phyloP scores from a whole-genome alignment of 2,329 filamentous ascomycete species.

The Arthrobotrys entomopaga region DNA sequence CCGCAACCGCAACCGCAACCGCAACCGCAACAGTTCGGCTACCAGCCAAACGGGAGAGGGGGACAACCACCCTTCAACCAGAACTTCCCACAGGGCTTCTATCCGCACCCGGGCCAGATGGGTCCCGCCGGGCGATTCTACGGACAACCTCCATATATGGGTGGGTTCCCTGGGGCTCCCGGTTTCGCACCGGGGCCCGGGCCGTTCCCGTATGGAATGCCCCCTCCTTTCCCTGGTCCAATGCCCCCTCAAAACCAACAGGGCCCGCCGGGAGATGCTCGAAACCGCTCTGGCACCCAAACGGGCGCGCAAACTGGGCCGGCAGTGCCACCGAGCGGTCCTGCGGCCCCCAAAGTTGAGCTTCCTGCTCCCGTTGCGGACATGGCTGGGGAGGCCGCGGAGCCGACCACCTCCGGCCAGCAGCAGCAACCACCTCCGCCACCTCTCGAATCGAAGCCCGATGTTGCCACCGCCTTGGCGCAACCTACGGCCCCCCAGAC shows the following conservation, averaged over 20 bases:
- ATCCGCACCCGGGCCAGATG: conserved; percentile 37
- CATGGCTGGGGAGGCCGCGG: conserved; percentile 10
- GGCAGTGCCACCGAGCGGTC: neutral
- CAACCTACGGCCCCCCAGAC: conserved; percentile 21
- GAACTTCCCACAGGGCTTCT: conserved; percentile 47
- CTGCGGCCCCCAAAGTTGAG: conserved; percentile 27
- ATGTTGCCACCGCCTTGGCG: conserved; percentile 43
- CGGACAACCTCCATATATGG: conserved; percentile 47
- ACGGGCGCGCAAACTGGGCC: conserved; percentile 19
- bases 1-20: neutral
- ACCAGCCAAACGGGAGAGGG: conserved; percentile 35
- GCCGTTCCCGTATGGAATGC: conserved; percentile 45
- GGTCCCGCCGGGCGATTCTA: conserved; percentile 47
- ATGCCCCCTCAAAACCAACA: conserved; percentile 27
- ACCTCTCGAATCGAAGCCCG: conserved; percentile 50
- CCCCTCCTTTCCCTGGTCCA: conserved; percentile 35
- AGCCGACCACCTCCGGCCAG: conserved; percentile 1
- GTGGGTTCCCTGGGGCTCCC: conserved; percentile 33
- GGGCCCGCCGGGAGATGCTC: conserved; percentile 19
- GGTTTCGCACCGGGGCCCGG: conserved; percentile 40
- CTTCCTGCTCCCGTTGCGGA: conserved; percentile 35
- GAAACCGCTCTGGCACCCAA: conserved; percentile 31
- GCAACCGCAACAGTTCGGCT: conserved; percentile 14
- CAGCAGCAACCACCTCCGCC: conserved; percentile 37
- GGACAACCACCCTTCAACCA: conserved; percentile 34